Evolutionary conservation across 805 yeast genomes (phyloP).

Genomic region (Ogataea naganishii): DNA sequence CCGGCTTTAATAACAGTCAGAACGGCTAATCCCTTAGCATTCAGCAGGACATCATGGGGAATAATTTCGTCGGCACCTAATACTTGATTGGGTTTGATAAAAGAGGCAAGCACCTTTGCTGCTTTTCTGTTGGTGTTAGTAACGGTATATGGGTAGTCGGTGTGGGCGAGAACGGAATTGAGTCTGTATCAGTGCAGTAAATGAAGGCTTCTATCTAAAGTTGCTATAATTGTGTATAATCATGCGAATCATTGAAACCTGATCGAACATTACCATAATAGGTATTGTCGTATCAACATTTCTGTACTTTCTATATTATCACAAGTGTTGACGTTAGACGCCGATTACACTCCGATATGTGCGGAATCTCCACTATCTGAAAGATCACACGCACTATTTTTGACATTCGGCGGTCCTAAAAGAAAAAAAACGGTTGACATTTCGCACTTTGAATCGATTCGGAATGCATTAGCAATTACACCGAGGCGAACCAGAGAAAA

Average conservation of each 20-base stretch:
- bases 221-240: background rate
- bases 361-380: no score
- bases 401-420: no score
- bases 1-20: conserved; percentile 97
- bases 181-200: conserved; percentile 2
- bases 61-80: conserved; percentile 83
- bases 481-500: no score
- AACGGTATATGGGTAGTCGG: conserved; percentile 12
- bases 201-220: conserved; percentile 1
- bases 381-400: no score
- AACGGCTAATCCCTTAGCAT: conserved; percentile 88
- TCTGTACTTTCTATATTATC: no score
- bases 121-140: conserved; percentile 53
- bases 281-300: no score
- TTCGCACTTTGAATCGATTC: no score
- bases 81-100: conserved; percentile 89
- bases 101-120: conserved; percentile 82
- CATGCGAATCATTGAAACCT: background rate
- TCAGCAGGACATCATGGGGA: conserved; percentile 78
- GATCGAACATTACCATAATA: no score
- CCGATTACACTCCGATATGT: no score
- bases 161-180: conserved; percentile 3
- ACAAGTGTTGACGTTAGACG: no score
- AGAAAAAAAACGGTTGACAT: no score
- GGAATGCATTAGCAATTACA: no score